phyloP scores from a whole-genome alignment of 805 yeast species.

The Cyberlindnera misumaiensis region DNA sequence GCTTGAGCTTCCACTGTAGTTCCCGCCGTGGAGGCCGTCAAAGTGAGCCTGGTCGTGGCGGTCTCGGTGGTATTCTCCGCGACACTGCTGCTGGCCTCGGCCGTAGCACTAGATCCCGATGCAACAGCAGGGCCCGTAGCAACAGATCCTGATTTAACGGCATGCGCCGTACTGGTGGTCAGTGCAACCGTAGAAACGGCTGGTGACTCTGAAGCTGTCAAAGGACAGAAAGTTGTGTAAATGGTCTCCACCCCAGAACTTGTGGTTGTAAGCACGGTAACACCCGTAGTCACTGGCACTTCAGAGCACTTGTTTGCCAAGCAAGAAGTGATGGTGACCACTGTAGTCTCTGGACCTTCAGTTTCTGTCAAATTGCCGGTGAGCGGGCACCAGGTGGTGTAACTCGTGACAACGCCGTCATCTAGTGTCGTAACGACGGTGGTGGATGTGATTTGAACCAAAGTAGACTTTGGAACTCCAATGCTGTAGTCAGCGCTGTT shows the following conservation, averaged over 20 bases:
- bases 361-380: not conserved
- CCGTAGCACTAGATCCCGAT: too few species aligned
- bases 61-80: too few species aligned
- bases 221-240: constrained; percentile 28
- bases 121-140: not conserved
- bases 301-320: constrained; percentile 7
- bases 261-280: constrained; percentile 8
- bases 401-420: constrained; percentile 5
- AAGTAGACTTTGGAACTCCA: constrained; percentile 5
- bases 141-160: not conserved
- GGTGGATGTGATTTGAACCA: constrained; percentile 1
- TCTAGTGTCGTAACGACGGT: constrained; percentile 4
- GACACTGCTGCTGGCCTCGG: too few species aligned
- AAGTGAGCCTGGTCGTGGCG: too few species aligned
- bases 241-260: constrained; percentile 7
- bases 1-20: constrained; percentile 2
- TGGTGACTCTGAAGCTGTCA: constrained; percentile 3
- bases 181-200: not conserved
- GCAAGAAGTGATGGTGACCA: constrained; percentile 8
- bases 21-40: too few species aligned
- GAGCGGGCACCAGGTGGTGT: constrained; percentile 1
- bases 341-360: constrained; percentile 2
- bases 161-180: too few species aligned
- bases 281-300: constrained; percentile 12
- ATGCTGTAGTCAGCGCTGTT: not conserved